phyloP scores from a whole-genome alignment of 495 filamentous ascomycete species.

The Podospora didyma region DNA sequence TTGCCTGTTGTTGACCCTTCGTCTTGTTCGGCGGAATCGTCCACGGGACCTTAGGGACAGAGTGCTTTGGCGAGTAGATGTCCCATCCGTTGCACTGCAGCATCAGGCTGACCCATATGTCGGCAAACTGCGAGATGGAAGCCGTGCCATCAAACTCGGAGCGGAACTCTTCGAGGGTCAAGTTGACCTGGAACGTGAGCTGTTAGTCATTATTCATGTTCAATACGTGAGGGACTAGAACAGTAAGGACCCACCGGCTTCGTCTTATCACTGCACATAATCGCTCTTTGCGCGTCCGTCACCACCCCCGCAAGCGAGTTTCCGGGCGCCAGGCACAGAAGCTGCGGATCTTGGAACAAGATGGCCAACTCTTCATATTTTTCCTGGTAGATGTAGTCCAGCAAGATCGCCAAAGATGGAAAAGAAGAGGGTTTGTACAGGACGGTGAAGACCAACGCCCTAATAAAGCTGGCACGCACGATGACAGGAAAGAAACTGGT shows the following conservation, averaged over 20 bases:
- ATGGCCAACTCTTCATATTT: slow-evolving; percentile 3
- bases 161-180: slow-evolving; percentile 33
- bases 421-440: slow-evolving; percentile 38
- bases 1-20: not conserved
- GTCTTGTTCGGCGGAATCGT: no score
- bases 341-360: slow-evolving; percentile 18
- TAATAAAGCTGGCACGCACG: slow-evolving; percentile 29
- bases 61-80: slow-evolving; percentile 16
- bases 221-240: not conserved
- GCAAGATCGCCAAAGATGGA: slow-evolving; percentile 24
- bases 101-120: slow-evolving; percentile 40
- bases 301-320: slow-evolving; percentile 41
- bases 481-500: slow-evolving; percentile 30
- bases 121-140: slow-evolving; percentile 37
- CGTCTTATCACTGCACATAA: slow-evolving; percentile 46
- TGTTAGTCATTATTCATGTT: not conserved
- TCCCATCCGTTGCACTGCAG: slow-evolving; percentile 41
- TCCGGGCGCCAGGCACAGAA: slow-evolving; percentile 28
- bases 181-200: slow-evolving; percentile 26
- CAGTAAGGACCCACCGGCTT: slow-evolving; percentile 23
- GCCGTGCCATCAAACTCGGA: slow-evolving; percentile 33
- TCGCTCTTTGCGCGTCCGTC: slow-evolving; percentile 38
- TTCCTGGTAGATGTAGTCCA: slow-evolving; percentile 21
- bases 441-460: slow-evolving; percentile 27
- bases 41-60: not conserved